These are phyloP conservation scores for Graphiopsis chlorocephala DNA, from an alignment of 2,329 filamentous ascomycete species.

Conservation along the genomic window DNA sequence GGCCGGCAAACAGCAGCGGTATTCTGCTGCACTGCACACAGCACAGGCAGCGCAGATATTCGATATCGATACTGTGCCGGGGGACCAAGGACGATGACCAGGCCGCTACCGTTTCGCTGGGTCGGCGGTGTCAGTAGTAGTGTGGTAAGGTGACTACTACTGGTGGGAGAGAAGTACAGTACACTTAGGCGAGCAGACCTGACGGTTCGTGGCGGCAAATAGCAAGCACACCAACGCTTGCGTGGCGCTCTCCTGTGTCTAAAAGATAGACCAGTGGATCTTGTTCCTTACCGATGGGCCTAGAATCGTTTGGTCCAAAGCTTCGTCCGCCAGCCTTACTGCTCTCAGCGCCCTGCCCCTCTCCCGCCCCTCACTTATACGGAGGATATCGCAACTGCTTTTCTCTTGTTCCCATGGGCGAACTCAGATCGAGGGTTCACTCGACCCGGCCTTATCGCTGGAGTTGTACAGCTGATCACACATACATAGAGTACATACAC, in stretches of 20 bases:
- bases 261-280: background rate
- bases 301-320: conserved; percentile 8
- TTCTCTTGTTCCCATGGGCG: background rate
- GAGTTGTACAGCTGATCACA: background rate
- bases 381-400: conserved; percentile 1
- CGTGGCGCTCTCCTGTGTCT: background rate
- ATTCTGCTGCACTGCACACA: background rate
- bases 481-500: background rate
- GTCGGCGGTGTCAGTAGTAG: background rate
- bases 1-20: background rate
- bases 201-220: conserved; percentile 11
- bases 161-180: background rate
- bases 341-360: background rate
- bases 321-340: conserved; percentile 7
- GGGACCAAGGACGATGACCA: background rate
- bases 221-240: conserved; percentile 9
- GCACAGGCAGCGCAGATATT: background rate
- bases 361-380: conserved; percentile 12
- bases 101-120: conserved; percentile 3
- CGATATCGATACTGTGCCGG: background rate
- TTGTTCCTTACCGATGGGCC: background rate
- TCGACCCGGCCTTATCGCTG: background rate
- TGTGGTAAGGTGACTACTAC: background rate
- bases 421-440: background rate
- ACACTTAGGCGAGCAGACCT: conserved; percentile 5